These are phyloP conservation scores for Capronia americana DNA, from an alignment of 2,329 filamentous ascomycete genomes.

Conservation along the genomic window DNA sequence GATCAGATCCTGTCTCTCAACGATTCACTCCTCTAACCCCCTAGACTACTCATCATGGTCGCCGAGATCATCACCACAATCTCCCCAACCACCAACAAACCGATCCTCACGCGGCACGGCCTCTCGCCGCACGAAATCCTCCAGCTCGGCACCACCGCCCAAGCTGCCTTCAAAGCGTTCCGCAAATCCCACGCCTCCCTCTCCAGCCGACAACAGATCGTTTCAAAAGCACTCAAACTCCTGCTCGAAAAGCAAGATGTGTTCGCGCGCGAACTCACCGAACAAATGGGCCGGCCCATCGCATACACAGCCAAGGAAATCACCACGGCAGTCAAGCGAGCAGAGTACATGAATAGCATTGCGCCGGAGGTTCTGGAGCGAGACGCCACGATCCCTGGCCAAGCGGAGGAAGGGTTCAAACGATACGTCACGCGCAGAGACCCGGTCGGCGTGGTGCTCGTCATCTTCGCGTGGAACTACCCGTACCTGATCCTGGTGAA, in stretches of 20 bases:
- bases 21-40: not conserved
- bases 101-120: constrained; percentile 79
- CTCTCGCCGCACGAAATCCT: constrained; percentile 73
- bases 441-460: constrained; percentile 82
- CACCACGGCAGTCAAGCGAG: constrained; percentile 81
- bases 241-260: constrained; percentile 76
- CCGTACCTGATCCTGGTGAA: constrained; percentile 94
- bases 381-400: constrained; percentile 72
- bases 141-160: constrained; percentile 72
- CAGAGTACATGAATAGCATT: constrained; percentile 84
- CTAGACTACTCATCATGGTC: constrained; percentile 47
- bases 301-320: constrained; percentile 84
- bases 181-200: constrained; percentile 78
- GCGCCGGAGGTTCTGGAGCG: constrained; percentile 74
- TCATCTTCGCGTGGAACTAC: constrained; percentile 98
- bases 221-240: constrained; percentile 77
- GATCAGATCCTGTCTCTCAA: not conserved
- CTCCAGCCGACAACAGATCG: constrained; percentile 76
- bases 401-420: constrained; percentile 85
- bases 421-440: constrained; percentile 82
- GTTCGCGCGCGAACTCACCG: constrained; percentile 81
- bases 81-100: constrained; percentile 86
- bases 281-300: constrained; percentile 95
- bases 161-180: constrained; percentile 77
- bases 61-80: constrained; percentile 74